phyloP scores from a whole-genome alignment of 2,329 filamentous ascomycete genomes.

The Clathrospora elynae region DNA sequence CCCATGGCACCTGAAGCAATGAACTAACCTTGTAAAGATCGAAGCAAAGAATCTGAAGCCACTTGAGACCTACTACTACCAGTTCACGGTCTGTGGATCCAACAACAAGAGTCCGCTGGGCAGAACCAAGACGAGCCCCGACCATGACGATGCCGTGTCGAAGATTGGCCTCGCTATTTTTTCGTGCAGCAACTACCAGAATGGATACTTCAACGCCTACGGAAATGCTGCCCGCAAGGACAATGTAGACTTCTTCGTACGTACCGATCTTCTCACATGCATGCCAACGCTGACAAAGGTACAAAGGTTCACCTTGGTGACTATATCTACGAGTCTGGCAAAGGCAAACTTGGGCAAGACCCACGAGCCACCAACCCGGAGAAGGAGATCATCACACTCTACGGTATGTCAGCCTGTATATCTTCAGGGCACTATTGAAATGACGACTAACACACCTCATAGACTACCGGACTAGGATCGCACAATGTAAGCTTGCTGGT shows the following conservation, averaged over 20 bases:
- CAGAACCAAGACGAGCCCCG: slow-evolving; percentile 71
- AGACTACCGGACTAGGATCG: slow-evolving; percentile 51
- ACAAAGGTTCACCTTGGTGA: slow-evolving; percentile 50
- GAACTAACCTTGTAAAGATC: slow-evolving; percentile 52
- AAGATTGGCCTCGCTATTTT: slow-evolving; percentile 69
- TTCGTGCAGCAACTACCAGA: slow-evolving; percentile 64
- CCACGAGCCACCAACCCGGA: slow-evolving; percentile 36
- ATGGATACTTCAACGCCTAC: slow-evolving; percentile 57
- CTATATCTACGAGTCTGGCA: slow-evolving; percentile 51
- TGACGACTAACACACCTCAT: background rate
- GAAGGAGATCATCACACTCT: slow-evolving; percentile 49
- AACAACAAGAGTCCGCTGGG: slow-evolving; percentile 66
- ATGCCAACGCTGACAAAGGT: slow-evolving; percentile 15
- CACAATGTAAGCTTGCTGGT: slow-evolving; percentile 24
- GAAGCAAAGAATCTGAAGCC: slow-evolving; percentile 67
- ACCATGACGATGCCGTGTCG: slow-evolving; percentile 60
- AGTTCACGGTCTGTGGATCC: slow-evolving; percentile 70
- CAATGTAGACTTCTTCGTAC: slow-evolving; percentile 63
- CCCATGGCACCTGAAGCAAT: background rate
- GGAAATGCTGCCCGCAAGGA: slow-evolving; percentile 48
- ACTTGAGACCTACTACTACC: slow-evolving; percentile 71
- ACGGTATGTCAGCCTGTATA: slow-evolving; percentile 22
- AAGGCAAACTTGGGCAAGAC: slow-evolving; percentile 34
- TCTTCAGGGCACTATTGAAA: background rate
- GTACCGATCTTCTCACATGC: background rate